These are phyloP conservation scores for Neckera pumila DNA, from an alignment of 225 moss, liverwort and hornwort genomes.

Conservation along the genomic window DNA sequence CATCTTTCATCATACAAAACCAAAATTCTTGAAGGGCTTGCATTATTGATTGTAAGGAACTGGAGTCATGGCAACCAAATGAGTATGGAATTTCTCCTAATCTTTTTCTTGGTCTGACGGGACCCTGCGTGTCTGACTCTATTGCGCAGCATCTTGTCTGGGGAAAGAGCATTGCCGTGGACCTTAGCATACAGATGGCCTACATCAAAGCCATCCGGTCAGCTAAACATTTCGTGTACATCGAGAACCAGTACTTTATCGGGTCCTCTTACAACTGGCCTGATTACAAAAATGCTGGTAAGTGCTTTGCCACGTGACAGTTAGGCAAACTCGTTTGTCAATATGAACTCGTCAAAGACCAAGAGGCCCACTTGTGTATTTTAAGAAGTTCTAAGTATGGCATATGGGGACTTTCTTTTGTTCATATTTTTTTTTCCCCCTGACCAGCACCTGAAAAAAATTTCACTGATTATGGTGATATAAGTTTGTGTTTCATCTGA, in stretches of 20 bases:
- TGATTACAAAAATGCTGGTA: constrained; percentile 76
- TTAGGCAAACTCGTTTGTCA: background rate
- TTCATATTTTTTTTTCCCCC: background rate
- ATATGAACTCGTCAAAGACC: background rate
- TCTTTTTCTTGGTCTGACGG: background rate
- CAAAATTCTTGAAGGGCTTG: background rate
- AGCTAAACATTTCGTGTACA: constrained; percentile 79
- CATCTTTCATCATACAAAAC: background rate
- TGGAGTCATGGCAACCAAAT: background rate
- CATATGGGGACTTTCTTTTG: background rate
- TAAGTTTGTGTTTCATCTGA: background rate
- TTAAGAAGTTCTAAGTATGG: background rate
- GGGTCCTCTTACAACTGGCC: constrained; percentile 96
- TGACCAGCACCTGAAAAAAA: background rate
- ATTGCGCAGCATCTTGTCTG: constrained; percentile 51
- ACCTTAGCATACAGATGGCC: constrained; percentile 78
- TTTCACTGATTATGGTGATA: background rate
- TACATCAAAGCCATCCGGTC: constrained; percentile 81
- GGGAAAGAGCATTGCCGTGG: constrained; percentile 70
- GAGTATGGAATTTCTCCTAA: background rate
- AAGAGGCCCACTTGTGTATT: background rate
- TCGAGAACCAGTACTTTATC: constrained; percentile 86
- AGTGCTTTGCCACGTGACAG: background rate
- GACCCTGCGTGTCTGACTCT: background rate
- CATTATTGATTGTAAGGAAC: background rate